Base-by-base conservation (phyloP, 805 yeast species). In the Nakazawaea holstii region DNA sequence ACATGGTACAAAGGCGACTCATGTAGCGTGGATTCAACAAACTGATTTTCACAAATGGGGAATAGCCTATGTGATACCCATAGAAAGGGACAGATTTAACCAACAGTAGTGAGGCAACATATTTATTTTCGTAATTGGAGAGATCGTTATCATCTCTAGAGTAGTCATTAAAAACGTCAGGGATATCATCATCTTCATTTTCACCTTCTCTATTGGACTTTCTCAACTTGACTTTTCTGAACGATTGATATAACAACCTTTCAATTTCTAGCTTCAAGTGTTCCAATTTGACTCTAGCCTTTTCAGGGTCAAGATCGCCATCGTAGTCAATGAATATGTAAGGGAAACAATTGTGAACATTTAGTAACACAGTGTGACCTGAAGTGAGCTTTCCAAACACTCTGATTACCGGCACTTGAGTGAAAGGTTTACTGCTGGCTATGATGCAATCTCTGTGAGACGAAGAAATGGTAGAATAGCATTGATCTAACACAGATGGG, bases 261-360 rank as follows among this genome's bases (percentile, higher is more conserved):
- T 84, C 89, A 11, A 84, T 57, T 49, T 67, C 64, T 8, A 53
- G 35, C 31, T 68, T 75, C 14, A 83, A 53, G 1, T 60, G 53
- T 2, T 63, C 53, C 28, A 83, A 63, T 47, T 69, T 68, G 14
- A 59, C 58, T 10, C 57, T 48, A 2, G 53, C 55, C 4, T 53
- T 48, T 4, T 65, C 51, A 9, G 50, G 46, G 15, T 51, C 49
- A 43, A 49, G 45, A 0, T 63, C 58, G 1, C 81, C 84, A 38
- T 68, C 69, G 57, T 83, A 83, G 32, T 77, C 79, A 2, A 91
- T 69, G 58, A 75, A 90, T 1, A 92, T 54, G 58, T 92, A 94
- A 0, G 98, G 99, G 53, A 74, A 87, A 15, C 78, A 77, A 35
- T 92, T 91, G 66, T 91, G 98, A 8, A 94, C 67, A 61, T 94